These are phyloP conservation scores for Colletotrichum lini DNA, from an alignment of 2,329 filamentous ascomycete species.

Conservation along the genomic window DNA sequence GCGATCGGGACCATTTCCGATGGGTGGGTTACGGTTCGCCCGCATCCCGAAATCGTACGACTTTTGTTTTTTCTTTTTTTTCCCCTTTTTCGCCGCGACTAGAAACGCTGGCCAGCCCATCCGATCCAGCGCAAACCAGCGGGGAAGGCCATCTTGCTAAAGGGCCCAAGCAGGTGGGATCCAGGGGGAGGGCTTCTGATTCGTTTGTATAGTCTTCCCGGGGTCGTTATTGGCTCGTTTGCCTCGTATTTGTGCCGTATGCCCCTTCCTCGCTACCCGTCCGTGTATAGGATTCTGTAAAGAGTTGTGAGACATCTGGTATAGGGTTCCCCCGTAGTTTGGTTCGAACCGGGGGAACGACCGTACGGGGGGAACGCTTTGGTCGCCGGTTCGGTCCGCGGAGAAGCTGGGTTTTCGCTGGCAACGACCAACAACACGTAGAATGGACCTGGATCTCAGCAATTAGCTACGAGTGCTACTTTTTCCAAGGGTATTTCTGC, in stretches of 20 bases:
- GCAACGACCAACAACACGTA: neutral
- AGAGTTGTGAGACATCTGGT: neutral
- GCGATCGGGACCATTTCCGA: neutral
- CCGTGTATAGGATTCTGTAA: neutral
- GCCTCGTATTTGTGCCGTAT: neutral
- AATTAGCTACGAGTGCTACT: no score
- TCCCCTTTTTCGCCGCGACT: neutral
- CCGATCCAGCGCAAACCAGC: neutral
- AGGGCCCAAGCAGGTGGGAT: constrained; percentile 5
- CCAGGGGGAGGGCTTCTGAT: constrained; percentile 9
- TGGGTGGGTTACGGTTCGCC: no score
- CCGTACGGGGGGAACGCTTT: neutral
- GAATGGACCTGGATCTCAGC: neutral
- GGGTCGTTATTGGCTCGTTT: constrained; percentile 1
- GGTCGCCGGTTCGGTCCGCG: neutral
- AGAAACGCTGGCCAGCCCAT: constrained; percentile 6
- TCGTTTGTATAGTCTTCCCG: constrained; percentile 13
- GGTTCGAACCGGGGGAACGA: no score
- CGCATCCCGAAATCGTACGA: neutral
- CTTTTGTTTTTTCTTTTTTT: neutral
- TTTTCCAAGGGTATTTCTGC: neutral
- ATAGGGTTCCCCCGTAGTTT: neutral
- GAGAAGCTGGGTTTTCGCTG: neutral
- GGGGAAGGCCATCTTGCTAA: neutral
- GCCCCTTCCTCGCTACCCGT: neutral